Evolutionary conservation across 2,329 filamentous ascomycete species (phyloP).

Genomic region (Chaetoscypha palmicola): DNA sequence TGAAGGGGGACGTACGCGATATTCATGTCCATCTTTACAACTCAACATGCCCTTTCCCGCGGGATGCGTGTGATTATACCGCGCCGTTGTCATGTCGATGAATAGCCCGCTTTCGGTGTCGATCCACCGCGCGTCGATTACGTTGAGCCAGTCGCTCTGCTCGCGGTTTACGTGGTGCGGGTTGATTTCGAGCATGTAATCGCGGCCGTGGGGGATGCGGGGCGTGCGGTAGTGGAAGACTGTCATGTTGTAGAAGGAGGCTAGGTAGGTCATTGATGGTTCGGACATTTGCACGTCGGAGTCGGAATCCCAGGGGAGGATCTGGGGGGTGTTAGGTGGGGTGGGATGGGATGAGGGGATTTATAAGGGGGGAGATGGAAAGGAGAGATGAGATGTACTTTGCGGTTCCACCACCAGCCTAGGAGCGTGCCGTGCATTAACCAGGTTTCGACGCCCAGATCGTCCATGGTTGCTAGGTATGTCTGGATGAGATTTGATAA

Average conservation of each 20-base stretch:
- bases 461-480: constrained; percentile 61
- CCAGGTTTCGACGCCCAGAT: constrained; percentile 42
- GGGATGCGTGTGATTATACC: constrained; percentile 33
- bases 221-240: constrained; percentile 30
- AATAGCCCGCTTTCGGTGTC: constrained; percentile 70
- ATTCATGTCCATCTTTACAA: constrained; percentile 46
- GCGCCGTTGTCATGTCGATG: constrained; percentile 76
- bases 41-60: constrained; percentile 40
- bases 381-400: constrained; percentile 13
- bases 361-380: constrained; percentile 2
- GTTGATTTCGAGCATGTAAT: constrained; percentile 72
- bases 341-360: neutral
- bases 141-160: constrained; percentile 61
- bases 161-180: constrained; percentile 58
- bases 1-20: constrained; percentile 35
- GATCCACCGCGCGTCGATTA: constrained; percentile 82
- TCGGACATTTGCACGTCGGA: constrained; percentile 54
- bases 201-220: constrained; percentile 34
- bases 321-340: constrained; percentile 25
- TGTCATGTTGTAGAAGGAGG: constrained; percentile 41
- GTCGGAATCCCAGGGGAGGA: constrained; percentile 79
- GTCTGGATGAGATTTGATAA: constrained; percentile 67
- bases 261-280: constrained; percentile 46
- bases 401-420: constrained; percentile 80
- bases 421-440: constrained; percentile 77